Evolutionary conservation across 108 stramenopile genomes (phyloP), one percentile per base, ranked within the genome.

Genomic region (Bacterosira constricta): DNA sequence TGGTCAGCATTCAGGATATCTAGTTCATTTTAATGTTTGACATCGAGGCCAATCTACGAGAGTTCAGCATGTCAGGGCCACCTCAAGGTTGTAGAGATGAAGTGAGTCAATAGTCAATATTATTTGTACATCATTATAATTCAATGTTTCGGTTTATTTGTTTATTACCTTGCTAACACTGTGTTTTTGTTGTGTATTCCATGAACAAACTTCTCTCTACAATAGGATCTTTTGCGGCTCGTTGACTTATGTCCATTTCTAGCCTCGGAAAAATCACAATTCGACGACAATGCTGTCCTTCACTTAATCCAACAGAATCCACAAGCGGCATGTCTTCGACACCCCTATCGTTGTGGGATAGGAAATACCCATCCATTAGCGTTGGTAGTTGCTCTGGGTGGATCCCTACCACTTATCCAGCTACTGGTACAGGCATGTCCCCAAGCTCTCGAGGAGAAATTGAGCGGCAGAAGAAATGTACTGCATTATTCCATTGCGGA

Each of bases 221-320:
- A n/a, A n/a, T n/a, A 70, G 49, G 57, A 60, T 23, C 54, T 73
- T 4, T 54, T 73, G 20, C 47, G 54, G 29, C 72, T 73, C 34
- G 44, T 75, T 12, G 74, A 75, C 55, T 34, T 75, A 18, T 75
- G 74, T 50, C 74, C 74, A 30, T 75, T 75, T 47, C 74, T 75
- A 13, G 57, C 74, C 34, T 36, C 56, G 39, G 74, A 75, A 25
- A 60, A 34, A 61, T 38, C 13, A 18, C 34, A 50, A 60, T 75
- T 67, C 65, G 37, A 75, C 45, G 74, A 75, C 31, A 37, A 41
- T 8, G 58, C 44, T 31, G 74, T 75, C 31, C 66, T 51, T 41
- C 12, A 18, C 34, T 8, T 67, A 21, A 58, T 75, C 13, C 38
- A 29, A 13, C 56, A 42, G 13, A 46, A 75, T 62, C 74, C 74